These are phyloP conservation scores for Zopfochytrium polystomum DNA, from an alignment of 371 early-diverging fungal species.

Conservation along the genomic window DNA sequence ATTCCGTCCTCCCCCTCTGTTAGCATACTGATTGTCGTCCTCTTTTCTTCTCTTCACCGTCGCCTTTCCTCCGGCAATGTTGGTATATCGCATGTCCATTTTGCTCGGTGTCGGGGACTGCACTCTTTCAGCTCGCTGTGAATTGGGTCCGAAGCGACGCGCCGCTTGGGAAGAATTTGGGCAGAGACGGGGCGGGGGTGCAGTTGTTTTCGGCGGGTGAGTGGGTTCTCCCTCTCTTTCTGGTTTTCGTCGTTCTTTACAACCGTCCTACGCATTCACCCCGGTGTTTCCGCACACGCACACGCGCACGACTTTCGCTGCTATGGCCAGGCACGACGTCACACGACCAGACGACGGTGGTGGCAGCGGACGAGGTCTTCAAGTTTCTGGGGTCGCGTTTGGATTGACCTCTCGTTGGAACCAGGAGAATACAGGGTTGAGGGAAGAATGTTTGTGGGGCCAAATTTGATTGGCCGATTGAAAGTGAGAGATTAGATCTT, in stretches of 20 bases:
- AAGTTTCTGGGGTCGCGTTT: constrained; percentile 6
- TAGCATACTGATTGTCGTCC: too few species aligned
- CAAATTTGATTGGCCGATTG: too few species aligned
- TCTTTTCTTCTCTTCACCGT: too few species aligned
- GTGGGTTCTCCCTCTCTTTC: background rate
- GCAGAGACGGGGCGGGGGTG: constrained; percentile 6
- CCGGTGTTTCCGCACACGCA: background rate
- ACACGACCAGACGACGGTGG: constrained; percentile 29
- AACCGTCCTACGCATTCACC: background rate
- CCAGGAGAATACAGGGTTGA: too few species aligned
- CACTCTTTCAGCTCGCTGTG: constrained; percentile 15
- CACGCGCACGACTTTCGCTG: background rate
- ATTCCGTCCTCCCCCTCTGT: too few species aligned
- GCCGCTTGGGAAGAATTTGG: constrained; percentile 22
- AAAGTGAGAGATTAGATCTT: too few species aligned
- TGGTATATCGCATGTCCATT: too few species aligned
- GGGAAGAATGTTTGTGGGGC: too few species aligned
- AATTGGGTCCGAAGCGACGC: constrained; percentile 37
- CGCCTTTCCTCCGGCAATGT: too few species aligned
- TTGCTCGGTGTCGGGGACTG: background rate
- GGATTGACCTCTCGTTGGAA: background rate
- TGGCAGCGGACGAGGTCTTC: constrained; percentile 28
- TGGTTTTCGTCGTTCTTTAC: background rate
- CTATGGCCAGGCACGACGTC: constrained; percentile 14
- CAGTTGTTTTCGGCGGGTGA: constrained; percentile 7